A percentile compares a stretch with the other conserved stretches of the same genome.
These are phyloP conservation scores for Epichloe aotearoae DNA, from an alignment of 2,329 filamentous ascomycete species.

Conservation along the genomic window DNA sequence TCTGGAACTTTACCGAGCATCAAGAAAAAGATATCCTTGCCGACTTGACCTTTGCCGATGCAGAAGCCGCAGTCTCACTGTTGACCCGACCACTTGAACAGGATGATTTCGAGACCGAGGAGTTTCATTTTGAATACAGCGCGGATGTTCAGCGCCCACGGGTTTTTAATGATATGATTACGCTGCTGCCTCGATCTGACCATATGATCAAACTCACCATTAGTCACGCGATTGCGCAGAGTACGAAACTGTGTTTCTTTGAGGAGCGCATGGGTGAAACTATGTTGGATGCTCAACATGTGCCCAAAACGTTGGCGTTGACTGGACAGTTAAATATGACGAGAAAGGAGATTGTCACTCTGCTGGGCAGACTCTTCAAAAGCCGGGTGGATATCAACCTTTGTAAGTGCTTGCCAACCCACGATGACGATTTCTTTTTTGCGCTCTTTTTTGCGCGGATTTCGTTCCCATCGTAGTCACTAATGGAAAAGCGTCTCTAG, in stretches of 20 bases:
- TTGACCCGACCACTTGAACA: constrained; percentile 71
- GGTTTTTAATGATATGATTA: constrained; percentile 99
- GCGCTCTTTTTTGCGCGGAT: background rate
- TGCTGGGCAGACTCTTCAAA: constrained; percentile 82
- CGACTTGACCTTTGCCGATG: constrained; percentile 78
- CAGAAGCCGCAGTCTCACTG: constrained; percentile 50
- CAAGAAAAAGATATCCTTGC: constrained; percentile 96
- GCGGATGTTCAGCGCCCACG: constrained; percentile 71
- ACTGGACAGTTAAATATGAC: constrained; percentile 88
- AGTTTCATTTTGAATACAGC: constrained; percentile 98
- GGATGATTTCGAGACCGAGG: constrained; percentile 90
- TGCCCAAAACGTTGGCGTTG: constrained; percentile 76
- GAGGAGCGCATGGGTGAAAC: constrained; percentile 93
- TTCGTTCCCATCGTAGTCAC: background rate
- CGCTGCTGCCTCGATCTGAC: constrained; percentile 72
- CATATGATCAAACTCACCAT: constrained; percentile 99
- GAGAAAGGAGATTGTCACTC: constrained; percentile 79
- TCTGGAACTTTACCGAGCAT: constrained; percentile 95
- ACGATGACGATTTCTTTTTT: background rate
- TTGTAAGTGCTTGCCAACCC: constrained; percentile 44
- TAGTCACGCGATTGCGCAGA: constrained; percentile 93
- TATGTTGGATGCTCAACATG: constrained; percentile 84
- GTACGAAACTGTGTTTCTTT: constrained; percentile 90
- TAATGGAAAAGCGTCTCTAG: constrained; percentile 29
- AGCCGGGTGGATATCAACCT: constrained; percentile 94